A percentile compares a stretch with the other conserved stretches of the same genome.
Conservation (phyloP, 257 asterid genomes). For the Salvia splendens region DNA sequence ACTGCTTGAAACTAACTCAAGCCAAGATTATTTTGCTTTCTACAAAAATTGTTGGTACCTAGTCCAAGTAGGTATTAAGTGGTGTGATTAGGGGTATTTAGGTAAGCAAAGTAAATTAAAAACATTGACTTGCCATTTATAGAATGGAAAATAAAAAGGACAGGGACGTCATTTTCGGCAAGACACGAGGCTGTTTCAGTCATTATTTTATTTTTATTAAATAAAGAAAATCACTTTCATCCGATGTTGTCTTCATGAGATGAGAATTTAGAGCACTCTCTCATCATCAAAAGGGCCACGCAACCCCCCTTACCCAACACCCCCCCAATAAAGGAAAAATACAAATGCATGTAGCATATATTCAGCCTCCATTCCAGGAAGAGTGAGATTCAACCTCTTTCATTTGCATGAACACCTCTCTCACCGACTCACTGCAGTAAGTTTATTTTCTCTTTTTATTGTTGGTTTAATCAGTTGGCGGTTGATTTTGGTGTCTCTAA, state of each 20-base stretch:
- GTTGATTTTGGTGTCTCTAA: background rate
- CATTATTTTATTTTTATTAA: background rate
- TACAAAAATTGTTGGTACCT: too few species aligned
- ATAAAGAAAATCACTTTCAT: slow-evolving; percentile 30
- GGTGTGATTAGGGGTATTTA: background rate
- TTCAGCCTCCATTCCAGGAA: slow-evolving; percentile 19
- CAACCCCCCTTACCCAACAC: slow-evolving; percentile 14
- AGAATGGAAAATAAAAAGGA: slow-evolving; percentile 11
- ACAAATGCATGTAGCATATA: slow-evolving; percentile 36
- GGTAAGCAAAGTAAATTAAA: background rate
- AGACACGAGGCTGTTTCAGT: slow-evolving; percentile 31
- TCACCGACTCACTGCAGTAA: slow-evolving; percentile 21
- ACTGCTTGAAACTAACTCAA: too few species aligned
- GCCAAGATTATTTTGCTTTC: too few species aligned
- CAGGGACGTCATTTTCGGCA: slow-evolving; percentile 29
- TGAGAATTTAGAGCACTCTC: slow-evolving; percentile 26
- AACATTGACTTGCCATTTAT: background rate
- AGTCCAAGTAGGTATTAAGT: too few species aligned
- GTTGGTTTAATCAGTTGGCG: background rate
- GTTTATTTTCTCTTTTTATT: background rate
- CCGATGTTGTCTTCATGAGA: slow-evolving; percentile 29
- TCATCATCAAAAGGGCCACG: slow-evolving; percentile 34
- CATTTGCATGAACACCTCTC: slow-evolving; percentile 20
- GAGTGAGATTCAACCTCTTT: background rate
- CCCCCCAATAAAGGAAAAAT: slow-evolving; percentile 5